These are phyloP conservation scores for Xylaria sp. DNA, from an alignment of 495 filamentous ascomycete species.

Conservation along the genomic window DNA sequence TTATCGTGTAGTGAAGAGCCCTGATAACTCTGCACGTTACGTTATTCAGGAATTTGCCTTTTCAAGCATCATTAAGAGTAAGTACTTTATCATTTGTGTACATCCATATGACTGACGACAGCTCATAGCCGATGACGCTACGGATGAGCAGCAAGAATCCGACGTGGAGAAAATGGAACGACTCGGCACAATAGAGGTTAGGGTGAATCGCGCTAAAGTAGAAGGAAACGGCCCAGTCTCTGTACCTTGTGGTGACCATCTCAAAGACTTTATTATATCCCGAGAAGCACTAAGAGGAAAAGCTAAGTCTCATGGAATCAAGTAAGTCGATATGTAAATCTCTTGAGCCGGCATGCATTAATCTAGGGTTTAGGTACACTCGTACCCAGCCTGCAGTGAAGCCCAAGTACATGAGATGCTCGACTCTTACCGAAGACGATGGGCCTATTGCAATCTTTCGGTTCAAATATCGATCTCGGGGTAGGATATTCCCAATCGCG, in stretches of 20 bases:
- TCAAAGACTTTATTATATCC: neutral
- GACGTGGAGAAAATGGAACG: neutral
- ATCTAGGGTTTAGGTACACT: neutral
- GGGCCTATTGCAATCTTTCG: conserved; percentile 9
- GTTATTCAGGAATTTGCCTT: conserved; percentile 11
- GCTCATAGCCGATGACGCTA: neutral
- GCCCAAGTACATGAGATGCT: neutral
- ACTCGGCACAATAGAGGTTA: conserved; percentile 15
- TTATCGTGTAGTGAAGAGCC: neutral
- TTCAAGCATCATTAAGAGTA: conserved; percentile 3
- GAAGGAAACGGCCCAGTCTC: neutral
- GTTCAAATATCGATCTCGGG: conserved; percentile 25
- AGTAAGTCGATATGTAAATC: neutral
- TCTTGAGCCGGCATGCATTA: neutral
- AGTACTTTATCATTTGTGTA: neutral
- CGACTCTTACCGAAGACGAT: neutral
- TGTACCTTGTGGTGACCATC: neutral
- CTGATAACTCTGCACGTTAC: neutral
- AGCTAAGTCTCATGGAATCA: conserved; percentile 2
- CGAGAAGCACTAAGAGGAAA: conserved; percentile 1
- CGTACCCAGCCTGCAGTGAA: neutral
- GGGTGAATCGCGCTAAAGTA: neutral
- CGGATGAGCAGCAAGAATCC: neutral
- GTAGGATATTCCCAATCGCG: neutral
- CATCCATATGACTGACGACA: neutral